A percentile compares a stretch with the other conserved stretches of the same genome.
phyloP scores from a whole-genome alignment of 495 filamentous ascomycete species.

The Daldinia grandis region DNA sequence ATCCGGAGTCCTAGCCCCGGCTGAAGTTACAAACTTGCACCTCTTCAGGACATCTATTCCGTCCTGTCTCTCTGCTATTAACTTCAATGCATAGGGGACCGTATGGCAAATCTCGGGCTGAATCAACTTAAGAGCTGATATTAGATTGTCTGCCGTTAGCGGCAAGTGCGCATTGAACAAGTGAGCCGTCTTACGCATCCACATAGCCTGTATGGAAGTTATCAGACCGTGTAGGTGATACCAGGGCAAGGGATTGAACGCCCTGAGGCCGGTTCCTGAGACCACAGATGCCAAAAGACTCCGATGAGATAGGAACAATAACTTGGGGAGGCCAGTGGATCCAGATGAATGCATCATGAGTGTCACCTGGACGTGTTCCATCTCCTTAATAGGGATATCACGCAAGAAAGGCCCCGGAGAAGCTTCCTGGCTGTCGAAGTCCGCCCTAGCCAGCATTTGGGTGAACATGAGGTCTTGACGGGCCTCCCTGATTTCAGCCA shows the following conservation, averaged over 20 bases:
- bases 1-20: constrained; percentile 64
- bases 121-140: constrained; percentile 56
- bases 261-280: constrained; percentile 51
- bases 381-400: constrained; percentile 46
- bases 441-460: constrained; percentile 45
- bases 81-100: constrained; percentile 66
- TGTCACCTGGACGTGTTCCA: constrained; percentile 48
- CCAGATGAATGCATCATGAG: constrained; percentile 67
- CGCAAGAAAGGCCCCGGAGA: constrained; percentile 43
- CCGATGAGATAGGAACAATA: constrained; percentile 49
- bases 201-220: constrained; percentile 60
- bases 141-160: constrained; percentile 59
- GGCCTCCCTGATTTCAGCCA: constrained; percentile 53
- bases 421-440: constrained; percentile 45
- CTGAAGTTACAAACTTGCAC: constrained; percentile 59
- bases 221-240: constrained; percentile 63
- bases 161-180: constrained; percentile 64
- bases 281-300: constrained; percentile 51
- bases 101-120: constrained; percentile 61
- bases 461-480: constrained; percentile 48
- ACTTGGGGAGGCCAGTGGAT: constrained; percentile 67
- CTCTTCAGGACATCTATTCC: constrained; percentile 57
- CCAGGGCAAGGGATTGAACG: constrained; percentile 65
- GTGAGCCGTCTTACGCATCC: constrained; percentile 58
- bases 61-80: constrained; percentile 59